A percentile compares a stretch with the other conserved stretches of the same genome.
phyloP scores from a whole-genome alignment of 2,329 filamentous ascomycete genomes.

The Scopulariopsis brevicaulis region DNA sequence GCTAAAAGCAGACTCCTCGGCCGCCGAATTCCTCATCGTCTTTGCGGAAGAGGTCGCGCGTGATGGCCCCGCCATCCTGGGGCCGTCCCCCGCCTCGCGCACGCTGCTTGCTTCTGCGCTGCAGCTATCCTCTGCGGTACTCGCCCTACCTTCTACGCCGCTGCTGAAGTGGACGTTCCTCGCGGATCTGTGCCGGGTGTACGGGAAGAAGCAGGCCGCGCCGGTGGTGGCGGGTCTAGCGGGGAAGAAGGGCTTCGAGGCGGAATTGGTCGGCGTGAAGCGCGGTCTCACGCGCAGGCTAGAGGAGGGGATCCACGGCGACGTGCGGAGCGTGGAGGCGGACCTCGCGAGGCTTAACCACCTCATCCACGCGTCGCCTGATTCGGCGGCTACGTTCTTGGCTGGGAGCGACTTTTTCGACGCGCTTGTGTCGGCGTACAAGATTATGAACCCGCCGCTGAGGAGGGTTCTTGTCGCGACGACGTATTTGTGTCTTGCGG shows the following conservation, averaged over 20 bases:
- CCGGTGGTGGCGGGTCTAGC: constrained; percentile 34
- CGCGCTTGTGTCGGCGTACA: constrained; percentile 55
- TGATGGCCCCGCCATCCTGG: constrained; percentile 20
- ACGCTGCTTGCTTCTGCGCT: constrained; percentile 53
- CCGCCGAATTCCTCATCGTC: constrained; percentile 52
- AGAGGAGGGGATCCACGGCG: constrained; percentile 46
- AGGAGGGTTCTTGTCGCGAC: constrained; percentile 60
- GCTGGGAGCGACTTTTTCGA: constrained; percentile 84
- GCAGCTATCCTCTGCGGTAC: constrained; percentile 47
- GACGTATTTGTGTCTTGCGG: constrained; percentile 62
- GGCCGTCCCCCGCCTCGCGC: constrained; percentile 19
- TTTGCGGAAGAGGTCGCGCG: constrained; percentile 47
- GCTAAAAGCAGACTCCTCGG: constrained; percentile 43
- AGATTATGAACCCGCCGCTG: constrained; percentile 49
- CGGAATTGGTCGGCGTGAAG: constrained; percentile 48
- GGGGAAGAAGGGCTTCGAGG: constrained; percentile 35
- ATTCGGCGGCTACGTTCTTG: constrained; percentile 52
- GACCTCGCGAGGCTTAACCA: constrained; percentile 49
- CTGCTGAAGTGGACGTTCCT: constrained; percentile 58
- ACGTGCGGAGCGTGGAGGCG: constrained; percentile 41
- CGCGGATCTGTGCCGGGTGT: constrained; percentile 54
- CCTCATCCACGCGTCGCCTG: constrained; percentile 49
- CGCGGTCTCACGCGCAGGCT: constrained; percentile 49
- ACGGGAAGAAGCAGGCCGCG: constrained; percentile 49
- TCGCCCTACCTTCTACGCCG: constrained; percentile 26